Base-by-base conservation (phyloP, 768 basidiomycete species). In the Serendipita sp. region DNA sequence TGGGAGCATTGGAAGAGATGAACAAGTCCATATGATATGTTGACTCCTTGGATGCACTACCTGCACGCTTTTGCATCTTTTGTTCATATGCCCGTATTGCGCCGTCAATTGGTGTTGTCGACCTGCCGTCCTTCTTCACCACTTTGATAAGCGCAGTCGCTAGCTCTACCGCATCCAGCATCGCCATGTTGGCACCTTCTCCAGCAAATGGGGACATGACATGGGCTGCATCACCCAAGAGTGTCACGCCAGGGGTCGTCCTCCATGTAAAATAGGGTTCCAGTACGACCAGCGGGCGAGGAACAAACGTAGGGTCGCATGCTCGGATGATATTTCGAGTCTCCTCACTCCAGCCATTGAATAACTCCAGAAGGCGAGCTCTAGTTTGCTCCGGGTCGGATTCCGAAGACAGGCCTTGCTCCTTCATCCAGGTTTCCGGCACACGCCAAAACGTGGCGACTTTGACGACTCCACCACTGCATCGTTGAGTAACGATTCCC, bases 151-250 rank as follows among this genome's bases (percentile, higher is more conserved):
- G 64, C 5, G 63, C 48, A 28, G 65, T 23, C 1, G 54, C 68
- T 35, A 69, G 66, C 15, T 69, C 68, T 23, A 44, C 35, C 46
- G 70, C 73, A 51, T 74, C 74, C 8, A 67, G 58, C 73, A 75
- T 71, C 41, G 73, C 74, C 45, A 72, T 72, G 64, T 78, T 77
- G 62, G 72, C 75, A 7, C 76, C 75, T 18, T 74, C 73, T 2
- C 76, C 75, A 0, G 71, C 73, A 65, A 75, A 76, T 1, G 74
- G 76, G 1, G 70, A 66, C 75, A 77, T 75, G 3, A 74, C 66
- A 65, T 77, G 76, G 4, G 75, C 75, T 1, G 76, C 74, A 46
- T 76, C 76, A n/a, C 76, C 76, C 36, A 74, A 58, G 52, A 70
- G 35, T 35, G 70, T 72, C 47, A 69, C 65, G 18, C 69, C 65